phyloP scores from a whole-genome alignment of 2,329 filamentous ascomycete genomes.

The Rutstroemia sp. region DNA sequence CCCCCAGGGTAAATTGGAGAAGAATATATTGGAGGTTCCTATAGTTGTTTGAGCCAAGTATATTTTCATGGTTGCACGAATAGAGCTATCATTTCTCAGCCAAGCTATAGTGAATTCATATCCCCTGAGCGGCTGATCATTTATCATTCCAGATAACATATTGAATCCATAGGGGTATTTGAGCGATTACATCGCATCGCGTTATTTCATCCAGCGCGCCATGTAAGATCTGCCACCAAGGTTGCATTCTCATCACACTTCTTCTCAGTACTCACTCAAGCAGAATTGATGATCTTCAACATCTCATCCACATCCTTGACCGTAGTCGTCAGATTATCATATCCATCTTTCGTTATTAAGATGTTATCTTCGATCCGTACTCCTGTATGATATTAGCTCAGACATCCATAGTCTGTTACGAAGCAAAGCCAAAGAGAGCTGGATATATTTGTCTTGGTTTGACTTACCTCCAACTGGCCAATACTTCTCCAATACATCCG shows the following conservation, averaged over 20 bases:
- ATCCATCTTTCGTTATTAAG: constrained; percentile 60
- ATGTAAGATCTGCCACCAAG: background rate
- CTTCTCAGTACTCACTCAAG: background rate
- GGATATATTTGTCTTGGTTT: background rate
- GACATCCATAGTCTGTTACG: background rate
- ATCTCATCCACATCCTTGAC: constrained; percentile 60
- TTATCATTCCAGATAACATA: too few species aligned
- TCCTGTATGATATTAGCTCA: background rate
- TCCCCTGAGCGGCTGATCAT: too few species aligned
- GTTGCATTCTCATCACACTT: background rate
- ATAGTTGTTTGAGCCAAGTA: too few species aligned
- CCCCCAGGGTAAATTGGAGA: too few species aligned
- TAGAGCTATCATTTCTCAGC: too few species aligned
- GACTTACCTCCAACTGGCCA: constrained; percentile 62
- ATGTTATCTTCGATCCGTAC: constrained; percentile 68
- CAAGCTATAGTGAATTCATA: too few species aligned
- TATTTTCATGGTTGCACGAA: too few species aligned
- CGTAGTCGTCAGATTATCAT: constrained; percentile 65
- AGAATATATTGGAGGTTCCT: too few species aligned
- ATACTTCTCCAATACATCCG: constrained; percentile 64
- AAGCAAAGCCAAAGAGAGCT: background rate
- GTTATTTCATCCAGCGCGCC: background rate
- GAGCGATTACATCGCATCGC: too few species aligned
- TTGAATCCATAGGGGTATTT: too few species aligned
- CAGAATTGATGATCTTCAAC: constrained; percentile 23